Base-by-base conservation (phyloP, 2,329 filamentous ascomycete genomes). In the Chalara sp. region DNA sequence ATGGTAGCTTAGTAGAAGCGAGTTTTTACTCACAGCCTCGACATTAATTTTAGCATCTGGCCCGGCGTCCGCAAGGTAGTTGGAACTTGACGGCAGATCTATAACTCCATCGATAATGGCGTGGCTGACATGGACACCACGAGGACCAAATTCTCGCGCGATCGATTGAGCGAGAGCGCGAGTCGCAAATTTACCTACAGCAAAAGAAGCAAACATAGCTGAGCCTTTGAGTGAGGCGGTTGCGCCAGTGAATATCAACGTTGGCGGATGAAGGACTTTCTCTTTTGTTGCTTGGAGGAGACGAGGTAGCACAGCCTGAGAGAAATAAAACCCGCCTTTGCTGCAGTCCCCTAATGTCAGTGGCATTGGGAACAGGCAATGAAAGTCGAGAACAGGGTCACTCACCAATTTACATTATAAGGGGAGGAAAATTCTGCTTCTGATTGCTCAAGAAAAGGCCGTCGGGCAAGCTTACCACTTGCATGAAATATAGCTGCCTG, bases 91-190 rank as follows among this genome's bases (percentile, higher is more conserved):
- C 1, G 87, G 86, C 49, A 87, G 90, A 66, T 95, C 86, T 66
- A 96, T 95, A 1, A 88, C 78, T 0, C 89, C 90, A 63, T 96
- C 90, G 49, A 95, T 84, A 53, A 95, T 81, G 5, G 84, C 82
- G 69, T 95, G 88, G 0, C 85, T 80, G 1, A 95, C 85, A 66
- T 96, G 90, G 1, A 96, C 79, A 2, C 90, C 90, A 65, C 87
- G 75, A 0, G 90, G 89, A 0, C 86, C 87, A 67, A 93, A 96
- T 66, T 96, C 90, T 51, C 86, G 79, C 0, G 89, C 87, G 30
- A 95, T 73, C 32, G 80, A 86, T 67, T 92, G 88, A 0, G 79
- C 76, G 47, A 95, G 69, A 0, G 84, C 88, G 32, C 90, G 76
- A 59, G 86, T 71, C 4, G 87, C 89, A 65, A 89, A 95, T 66